phyloP scores from a whole-genome alignment of 768 basidiomycete species.

The Auricularia sp. region DNA sequence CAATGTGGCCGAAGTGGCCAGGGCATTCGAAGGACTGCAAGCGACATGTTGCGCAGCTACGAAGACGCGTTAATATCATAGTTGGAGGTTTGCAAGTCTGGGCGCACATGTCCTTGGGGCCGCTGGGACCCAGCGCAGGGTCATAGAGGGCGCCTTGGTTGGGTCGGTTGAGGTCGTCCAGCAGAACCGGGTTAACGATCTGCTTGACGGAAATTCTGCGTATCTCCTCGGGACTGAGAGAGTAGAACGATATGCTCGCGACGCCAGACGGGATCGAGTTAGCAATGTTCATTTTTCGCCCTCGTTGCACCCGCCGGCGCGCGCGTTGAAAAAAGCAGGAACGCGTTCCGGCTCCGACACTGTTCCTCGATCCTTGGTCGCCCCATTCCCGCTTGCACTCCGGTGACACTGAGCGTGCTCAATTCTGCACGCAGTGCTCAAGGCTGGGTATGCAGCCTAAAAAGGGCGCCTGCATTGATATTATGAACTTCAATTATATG shows the following conservation, averaged over 20 bases:
- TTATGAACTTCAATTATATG: too few relatives aligned
- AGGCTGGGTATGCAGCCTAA: too few relatives aligned
- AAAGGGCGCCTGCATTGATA: too few relatives aligned
- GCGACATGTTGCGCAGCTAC: conserved; percentile 87
- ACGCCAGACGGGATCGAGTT: conserved; percentile 81
- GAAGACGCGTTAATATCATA: conserved; percentile 6
- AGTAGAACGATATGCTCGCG: conserved; percentile 82
- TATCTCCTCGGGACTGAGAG: conserved; percentile 79
- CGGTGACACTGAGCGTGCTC: too few relatives aligned
- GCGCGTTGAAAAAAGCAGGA: too few relatives aligned
- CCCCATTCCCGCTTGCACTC: too few relatives aligned
- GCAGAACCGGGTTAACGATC: conserved; percentile 83
- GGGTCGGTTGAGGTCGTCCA: conserved; percentile 89
- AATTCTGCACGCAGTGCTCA: too few relatives aligned
- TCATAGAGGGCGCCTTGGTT: conserved; percentile 92
- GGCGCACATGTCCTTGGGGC: conserved; percentile 82
- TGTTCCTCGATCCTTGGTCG: too few relatives aligned
- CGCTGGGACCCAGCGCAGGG: conserved; percentile 85
- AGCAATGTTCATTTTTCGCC: conserved; percentile 70
- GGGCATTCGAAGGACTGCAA: conserved; percentile 92
- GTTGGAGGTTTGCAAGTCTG: background rate
- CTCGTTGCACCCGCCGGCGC: too few relatives aligned
- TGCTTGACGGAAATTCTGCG: conserved; percentile 95
- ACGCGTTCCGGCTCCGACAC: too few relatives aligned
- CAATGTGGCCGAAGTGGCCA: conserved; percentile 97